Percentiles rank a stretch among this genome's conserved stretches.
phyloP scores from a whole-genome alignment of 2,329 filamentous ascomycete genomes.

The Calonectria hongkongensis region DNA sequence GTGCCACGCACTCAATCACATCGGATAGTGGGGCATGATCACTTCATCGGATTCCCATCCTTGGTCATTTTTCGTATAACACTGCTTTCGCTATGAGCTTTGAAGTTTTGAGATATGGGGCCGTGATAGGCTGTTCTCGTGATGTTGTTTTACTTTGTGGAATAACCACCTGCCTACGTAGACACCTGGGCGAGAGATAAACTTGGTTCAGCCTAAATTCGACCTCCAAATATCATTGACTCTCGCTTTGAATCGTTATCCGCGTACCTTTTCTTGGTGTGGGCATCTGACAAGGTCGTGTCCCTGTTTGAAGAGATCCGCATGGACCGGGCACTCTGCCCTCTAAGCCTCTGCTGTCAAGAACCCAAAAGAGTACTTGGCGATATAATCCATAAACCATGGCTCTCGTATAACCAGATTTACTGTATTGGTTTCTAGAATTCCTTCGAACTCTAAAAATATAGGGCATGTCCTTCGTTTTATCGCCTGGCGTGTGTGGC shows the following conservation, averaged over 20 bases:
- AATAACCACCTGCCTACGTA: background rate
- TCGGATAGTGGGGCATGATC: background rate
- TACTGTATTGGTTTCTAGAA: background rate
- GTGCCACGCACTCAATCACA: background rate
- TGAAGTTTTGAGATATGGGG: background rate
- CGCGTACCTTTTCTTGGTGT: background rate
- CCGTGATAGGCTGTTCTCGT: background rate
- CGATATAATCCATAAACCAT: background rate
- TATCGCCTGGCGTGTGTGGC: background rate
- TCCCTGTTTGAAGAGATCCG: background rate
- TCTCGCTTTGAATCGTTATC: background rate
- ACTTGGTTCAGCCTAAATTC: background rate
- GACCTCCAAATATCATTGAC: background rate
- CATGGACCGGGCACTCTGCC: slow-evolving; percentile 17
- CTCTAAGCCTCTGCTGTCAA: background rate
- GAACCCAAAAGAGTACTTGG: background rate
- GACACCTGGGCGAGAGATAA: background rate
- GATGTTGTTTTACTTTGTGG: background rate
- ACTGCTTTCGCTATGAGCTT: background rate
- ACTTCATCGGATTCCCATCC: background rate
- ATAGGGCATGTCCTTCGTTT: background rate
- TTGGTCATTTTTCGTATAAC: background rate
- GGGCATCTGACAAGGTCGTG: background rate
- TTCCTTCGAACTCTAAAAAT: background rate
- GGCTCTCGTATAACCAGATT: background rate